Percentiles rank a stretch among this genome's conserved stretches.
Conservation (phyloP, 164 flowering plant genomes). For the Tetrastigma voinierianum region DNA sequence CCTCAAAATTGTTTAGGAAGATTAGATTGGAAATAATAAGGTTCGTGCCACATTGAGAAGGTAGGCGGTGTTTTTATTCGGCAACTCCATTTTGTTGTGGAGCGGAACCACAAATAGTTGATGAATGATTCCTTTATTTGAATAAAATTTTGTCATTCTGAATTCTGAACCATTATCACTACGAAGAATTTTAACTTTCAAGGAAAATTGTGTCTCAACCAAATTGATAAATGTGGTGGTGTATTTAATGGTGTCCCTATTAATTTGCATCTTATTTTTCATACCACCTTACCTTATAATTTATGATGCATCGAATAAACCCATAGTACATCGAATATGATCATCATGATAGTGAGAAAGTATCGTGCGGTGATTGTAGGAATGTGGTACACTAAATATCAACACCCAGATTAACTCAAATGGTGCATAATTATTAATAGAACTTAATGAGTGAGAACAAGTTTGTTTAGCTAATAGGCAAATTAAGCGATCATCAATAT, state of each 20-base stretch:
- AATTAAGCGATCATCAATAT: too few relatives aligned
- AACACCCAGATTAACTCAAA: conserved; percentile 16
- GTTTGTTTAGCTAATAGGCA: too few relatives aligned
- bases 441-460: too few relatives aligned
- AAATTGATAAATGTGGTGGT: conserved; percentile 6
- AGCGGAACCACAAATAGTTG: conserved; percentile 15
- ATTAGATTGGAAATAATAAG: conserved; percentile 19
- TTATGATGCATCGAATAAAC: conserved; percentile 12
- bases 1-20: conserved; percentile 23
- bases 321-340: conserved; percentile 17
- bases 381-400: background rate
- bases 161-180: conserved; percentile 24
- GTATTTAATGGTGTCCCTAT: conserved; percentile 3
- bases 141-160: background rate
- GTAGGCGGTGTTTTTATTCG: conserved; percentile 20
- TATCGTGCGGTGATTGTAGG: too few relatives aligned
- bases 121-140: conserved; percentile 14
- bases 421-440: conserved; percentile 1
- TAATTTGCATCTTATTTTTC: too few relatives aligned
- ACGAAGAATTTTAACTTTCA: conserved; percentile 2
- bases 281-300: too few relatives aligned
- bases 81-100: conserved; percentile 17
- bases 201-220: conserved; percentile 8
- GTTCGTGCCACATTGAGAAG: conserved; percentile 16
- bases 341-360: conserved; percentile 24